Conservation (phyloP, 352 stramenopile genomes). For the Phytophthora litchii region DNA sequence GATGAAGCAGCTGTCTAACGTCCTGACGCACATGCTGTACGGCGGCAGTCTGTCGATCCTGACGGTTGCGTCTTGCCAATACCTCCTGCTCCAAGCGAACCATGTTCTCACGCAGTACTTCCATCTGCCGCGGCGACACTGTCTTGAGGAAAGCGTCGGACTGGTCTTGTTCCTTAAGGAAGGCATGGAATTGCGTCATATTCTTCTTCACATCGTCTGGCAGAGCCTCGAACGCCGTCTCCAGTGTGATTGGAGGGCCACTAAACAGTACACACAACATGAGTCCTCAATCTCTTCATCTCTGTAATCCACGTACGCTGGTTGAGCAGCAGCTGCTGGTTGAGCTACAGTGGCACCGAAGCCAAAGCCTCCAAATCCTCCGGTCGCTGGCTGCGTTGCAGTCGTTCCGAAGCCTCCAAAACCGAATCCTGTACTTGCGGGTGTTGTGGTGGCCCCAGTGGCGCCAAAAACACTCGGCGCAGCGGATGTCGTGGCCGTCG, state of each 20-base stretch:
- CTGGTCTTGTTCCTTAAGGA: conserved; percentile 76
- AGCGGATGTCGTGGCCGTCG: conserved; percentile 9
- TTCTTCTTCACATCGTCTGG: conserved; percentile 79
- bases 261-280: conserved; percentile 16
- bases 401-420: conserved; percentile 23
- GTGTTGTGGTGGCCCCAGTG: conserved; percentile 1
- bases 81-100: conserved; percentile 66
- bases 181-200: conserved; percentile 76
- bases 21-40: conserved; percentile 79
- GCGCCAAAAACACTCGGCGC: conserved; percentile 33
- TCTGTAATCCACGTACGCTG: conserved; percentile 16
- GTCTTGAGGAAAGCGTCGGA: conserved; percentile 77
- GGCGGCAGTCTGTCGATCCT: conserved; percentile 58
- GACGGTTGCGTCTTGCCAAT: conserved; percentile 58
- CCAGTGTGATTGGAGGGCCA: conserved; percentile 62
- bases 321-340: conserved; percentile 14
- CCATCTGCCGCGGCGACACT: conserved; percentile 62
- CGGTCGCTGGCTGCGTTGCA: conserved; percentile 3
- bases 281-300: neutral
- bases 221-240: conserved; percentile 75
- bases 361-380: conserved; percentile 25
- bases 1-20: conserved; percentile 73
- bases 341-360: conserved; percentile 17
- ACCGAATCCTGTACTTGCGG: conserved; percentile 20
- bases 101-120: conserved; percentile 63